Evolutionary conservation across 139 green algal genomes (phyloP).

Genomic region (Closterium sp.): DNA sequence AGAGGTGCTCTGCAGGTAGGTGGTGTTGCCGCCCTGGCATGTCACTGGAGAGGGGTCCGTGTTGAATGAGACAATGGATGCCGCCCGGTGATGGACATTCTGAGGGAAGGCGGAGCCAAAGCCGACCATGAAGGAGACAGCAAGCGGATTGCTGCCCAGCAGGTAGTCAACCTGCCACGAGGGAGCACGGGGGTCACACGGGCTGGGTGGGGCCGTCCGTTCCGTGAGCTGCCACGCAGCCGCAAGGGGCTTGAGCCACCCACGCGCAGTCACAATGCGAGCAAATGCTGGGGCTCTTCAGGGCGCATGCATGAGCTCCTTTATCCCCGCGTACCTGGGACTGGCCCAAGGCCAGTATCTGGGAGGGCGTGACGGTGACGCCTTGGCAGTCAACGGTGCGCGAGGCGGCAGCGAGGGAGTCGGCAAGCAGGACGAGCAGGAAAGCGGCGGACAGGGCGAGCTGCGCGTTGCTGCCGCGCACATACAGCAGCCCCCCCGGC

Average conservation of each 20-base stretch:
- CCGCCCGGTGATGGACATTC: conserved; percentile 36
- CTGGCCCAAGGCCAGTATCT: not conserved
- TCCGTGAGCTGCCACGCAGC: too few relatives aligned
- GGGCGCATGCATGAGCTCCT: not conserved
- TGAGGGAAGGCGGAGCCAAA: conserved; percentile 16
- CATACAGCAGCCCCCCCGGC: not conserved
- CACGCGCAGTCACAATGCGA: too few relatives aligned
- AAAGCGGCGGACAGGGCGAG: not conserved
- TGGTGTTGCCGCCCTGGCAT: not conserved
- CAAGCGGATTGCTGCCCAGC: conserved; percentile 31
- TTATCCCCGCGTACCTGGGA: not conserved
- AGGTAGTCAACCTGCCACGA: conserved; percentile 43
- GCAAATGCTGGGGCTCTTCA: too few relatives aligned
- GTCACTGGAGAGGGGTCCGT: not conserved
- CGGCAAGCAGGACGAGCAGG: not conserved
- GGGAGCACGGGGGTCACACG: too few relatives aligned
- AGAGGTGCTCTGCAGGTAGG: not conserved
- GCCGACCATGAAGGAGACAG: conserved; percentile 39
- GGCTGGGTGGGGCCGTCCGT: too few relatives aligned
- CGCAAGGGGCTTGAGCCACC: too few relatives aligned
- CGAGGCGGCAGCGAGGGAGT: not conserved
- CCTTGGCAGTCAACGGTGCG: not conserved
- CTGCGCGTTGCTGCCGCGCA: not conserved
- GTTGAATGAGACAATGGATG: conserved; percentile 13
- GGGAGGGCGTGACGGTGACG: not conserved